A percentile compares a stretch with the other conserved stretches of the same genome.
Evolutionary conservation across 108 stramenopile genomes (phyloP).

Genomic region (Poteriospumella lacustris): DNA sequence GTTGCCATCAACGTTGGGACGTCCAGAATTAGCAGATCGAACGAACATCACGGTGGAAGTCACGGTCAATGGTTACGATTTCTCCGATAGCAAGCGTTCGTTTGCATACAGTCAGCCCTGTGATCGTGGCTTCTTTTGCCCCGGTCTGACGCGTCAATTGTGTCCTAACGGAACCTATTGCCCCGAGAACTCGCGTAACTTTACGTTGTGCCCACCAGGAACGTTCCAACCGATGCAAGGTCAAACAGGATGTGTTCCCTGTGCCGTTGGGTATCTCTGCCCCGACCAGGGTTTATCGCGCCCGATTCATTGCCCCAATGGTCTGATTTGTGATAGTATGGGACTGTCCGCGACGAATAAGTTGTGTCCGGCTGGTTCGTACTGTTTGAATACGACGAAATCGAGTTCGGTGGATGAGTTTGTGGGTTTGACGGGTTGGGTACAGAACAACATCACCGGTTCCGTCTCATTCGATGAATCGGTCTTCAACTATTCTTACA

Average conservation of each 20-base stretch:
- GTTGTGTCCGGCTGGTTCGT: slow-evolving; percentile 64
- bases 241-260: slow-evolving; percentile 50
- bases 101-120: slow-evolving; percentile 45
- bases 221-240: slow-evolving; percentile 64
- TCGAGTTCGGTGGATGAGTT: slow-evolving; percentile 21
- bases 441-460: slow-evolving; percentile 11
- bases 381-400: slow-evolving; percentile 60
- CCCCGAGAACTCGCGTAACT: slow-evolving; percentile 43
- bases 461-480: slow-evolving; percentile 25
- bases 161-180: slow-evolving; percentile 50
- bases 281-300: slow-evolving; percentile 57
- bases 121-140: slow-evolving; percentile 32
- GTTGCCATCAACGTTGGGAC: slow-evolving; percentile 42
- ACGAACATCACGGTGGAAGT: slow-evolving; percentile 49
- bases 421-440: neutral
- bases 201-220: slow-evolving; percentile 68
- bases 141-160: slow-evolving; percentile 4
- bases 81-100: slow-evolving; percentile 41
- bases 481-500: neutral
- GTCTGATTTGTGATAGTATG: slow-evolving; percentile 59
- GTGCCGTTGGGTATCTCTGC: slow-evolving; percentile 69
- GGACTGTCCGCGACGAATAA: slow-evolving; percentile 50
- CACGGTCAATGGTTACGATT: slow-evolving; percentile 59
- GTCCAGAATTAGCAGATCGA: neutral
- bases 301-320: slow-evolving; percentile 62